These are phyloP conservation scores for Marasmius sp. DNA, from an alignment of 1,284 basidiomycete species.

Conservation along the genomic window DNA sequence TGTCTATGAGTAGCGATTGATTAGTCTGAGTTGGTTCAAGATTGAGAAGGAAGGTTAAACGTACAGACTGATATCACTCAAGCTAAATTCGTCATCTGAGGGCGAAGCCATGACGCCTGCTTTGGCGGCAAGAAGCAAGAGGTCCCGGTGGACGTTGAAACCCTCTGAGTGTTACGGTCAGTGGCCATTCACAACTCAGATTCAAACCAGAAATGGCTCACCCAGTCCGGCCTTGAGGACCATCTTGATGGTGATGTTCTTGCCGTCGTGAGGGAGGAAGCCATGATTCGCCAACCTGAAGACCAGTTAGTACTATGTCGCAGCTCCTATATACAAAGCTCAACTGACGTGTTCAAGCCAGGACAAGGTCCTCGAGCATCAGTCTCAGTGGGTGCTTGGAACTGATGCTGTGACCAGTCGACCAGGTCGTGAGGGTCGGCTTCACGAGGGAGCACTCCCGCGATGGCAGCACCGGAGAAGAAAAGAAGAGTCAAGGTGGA, in stretches of 20 bases:
- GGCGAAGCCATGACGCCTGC: constrained; percentile 13
- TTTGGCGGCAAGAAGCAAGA: constrained; percentile 12
- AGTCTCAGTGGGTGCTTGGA: neutral
- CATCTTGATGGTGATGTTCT: neutral
- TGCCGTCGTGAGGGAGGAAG: constrained; percentile 6
- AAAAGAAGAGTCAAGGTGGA: too few relatives aligned
- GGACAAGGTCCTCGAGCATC: neutral
- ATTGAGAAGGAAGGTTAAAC: neutral
- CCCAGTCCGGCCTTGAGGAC: constrained; percentile 1
- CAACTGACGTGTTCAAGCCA: neutral
- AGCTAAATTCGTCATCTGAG: constrained; percentile 3
- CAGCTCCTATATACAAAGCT: neutral
- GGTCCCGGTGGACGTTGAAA: constrained; percentile 12
- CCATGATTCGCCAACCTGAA: constrained; percentile 6
- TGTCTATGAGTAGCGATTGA: constrained; percentile 8
- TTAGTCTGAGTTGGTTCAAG: too few relatives aligned
- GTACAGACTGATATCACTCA: constrained; percentile 17
- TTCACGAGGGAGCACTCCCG: neutral
- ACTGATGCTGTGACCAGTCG: neutral
- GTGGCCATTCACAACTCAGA: too few relatives aligned
- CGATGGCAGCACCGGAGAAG: too few relatives aligned
- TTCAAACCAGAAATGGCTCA: neutral
- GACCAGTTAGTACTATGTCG: neutral
- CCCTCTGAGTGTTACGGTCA: constrained; percentile 5
- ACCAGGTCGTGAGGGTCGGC: neutral